Evolutionary conservation across 805 yeast species (phyloP), one percentile per base, ranked within the genome.

Genomic region (Teunomyces panamensis): DNA sequence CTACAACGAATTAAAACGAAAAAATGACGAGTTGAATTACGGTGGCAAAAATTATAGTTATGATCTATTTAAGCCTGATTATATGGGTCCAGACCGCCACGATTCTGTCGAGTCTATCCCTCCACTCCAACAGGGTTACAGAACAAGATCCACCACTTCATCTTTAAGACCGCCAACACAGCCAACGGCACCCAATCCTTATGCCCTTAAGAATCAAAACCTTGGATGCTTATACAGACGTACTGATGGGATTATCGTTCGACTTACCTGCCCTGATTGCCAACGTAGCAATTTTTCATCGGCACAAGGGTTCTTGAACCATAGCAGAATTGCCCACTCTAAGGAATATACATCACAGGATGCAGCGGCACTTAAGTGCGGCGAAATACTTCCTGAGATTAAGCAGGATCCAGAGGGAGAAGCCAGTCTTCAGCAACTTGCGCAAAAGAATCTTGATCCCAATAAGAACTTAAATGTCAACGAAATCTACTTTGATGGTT

Each of bases 301-400:
- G 10, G 88, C 90, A 0, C 94, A 87, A 59, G 94, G 94, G 11
- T 85, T 87, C 55, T 74, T 86, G 32, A 87, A 86, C 61, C 95
- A 87, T 62, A 79, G 85, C 46, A 72, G 94, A 49, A 75, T 85
- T 24, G 86, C 90, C 7, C 95, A 87, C 61, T 69, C 79, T n/a
- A 79, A 77, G 47, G 88, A 83, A 48, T 86, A 78, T 52, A 77
- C 84, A 5, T 80, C 85, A 7, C 92, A 86, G 56, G 89, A 84
- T 51, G 77, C 84, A 10, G 91, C 94, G 1, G 89, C 91, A 0
- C 64, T 83, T 52, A 73, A 73, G 17, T 84, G 89, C 61, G 89
- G 89, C 20, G 77, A 74, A 34, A 70, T 78, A 0, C 59, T 82
- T 37, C 79, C 78, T 0, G 76, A 71, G 16, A 67, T 69, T 11